Evolutionary conservation across 495 filamentous ascomycete genomes (phyloP), one percentile per base, ranked within the genome.

Genomic region (Podospora conica): DNA sequence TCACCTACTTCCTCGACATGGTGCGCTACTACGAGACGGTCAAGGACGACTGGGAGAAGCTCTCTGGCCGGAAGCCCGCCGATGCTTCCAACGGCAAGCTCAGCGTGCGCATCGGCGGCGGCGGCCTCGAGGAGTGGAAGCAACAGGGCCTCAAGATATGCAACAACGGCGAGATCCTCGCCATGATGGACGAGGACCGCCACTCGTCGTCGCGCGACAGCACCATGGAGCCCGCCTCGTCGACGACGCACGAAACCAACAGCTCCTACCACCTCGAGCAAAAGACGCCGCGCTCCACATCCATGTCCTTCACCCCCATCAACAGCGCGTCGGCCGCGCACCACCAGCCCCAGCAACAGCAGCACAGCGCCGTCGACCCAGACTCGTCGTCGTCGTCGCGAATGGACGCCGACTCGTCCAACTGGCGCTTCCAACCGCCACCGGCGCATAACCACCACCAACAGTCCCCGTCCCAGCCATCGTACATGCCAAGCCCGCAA

Each of bases 121-220:
- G 87, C 56, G 90, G 87, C 2, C 73, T 91, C 0, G 90, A 91
- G 66, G 90, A 93, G 71, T 92, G 90, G 71, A 89, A 85, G 67
- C 76, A 77, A 29, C 66, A 76, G 31, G 63, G 55, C 0, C 65
- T 31, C 64, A 73, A 71, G 55, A 72, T 82, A 8, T 77, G 77
- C 64, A 80, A 81, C 67, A 76, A 81, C 28, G 79, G 79, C 55
- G 69, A 73, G 55, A 74, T 81, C 9, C 67, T 71, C 20, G 70
- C 72, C 21, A 66, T 68, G 18, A 65, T 68, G 12, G 72, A 76
- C 1, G 75, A 75, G 0, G 74, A 77, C 25, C 71, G 75, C 48
- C 69, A 74, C 62, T 66, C 67, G 27, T 71, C 73, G 8, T 73
- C 74, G 24, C 71, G 74, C n/a, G 72, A 72, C 56, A 73, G 69